Conservation (phyloP, 2,329 filamentous ascomycete species). For the Pseudomassariella vexata region DNA sequence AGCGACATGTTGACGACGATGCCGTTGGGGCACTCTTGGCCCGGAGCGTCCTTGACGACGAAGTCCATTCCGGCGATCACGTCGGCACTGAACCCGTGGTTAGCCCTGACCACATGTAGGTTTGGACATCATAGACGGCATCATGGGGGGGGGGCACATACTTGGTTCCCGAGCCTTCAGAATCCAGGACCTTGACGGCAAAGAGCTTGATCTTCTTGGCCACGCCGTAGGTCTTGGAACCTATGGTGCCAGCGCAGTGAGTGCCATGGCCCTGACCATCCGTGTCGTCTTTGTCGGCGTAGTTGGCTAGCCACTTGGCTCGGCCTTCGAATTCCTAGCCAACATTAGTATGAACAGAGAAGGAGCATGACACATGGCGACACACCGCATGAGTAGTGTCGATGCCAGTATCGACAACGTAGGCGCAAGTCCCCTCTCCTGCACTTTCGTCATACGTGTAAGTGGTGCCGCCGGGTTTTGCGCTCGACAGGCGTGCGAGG, state of each 20-base stretch:
- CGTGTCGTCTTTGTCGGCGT: constrained; percentile 25
- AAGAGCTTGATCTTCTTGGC: constrained; percentile 35
- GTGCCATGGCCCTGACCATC: constrained; percentile 39
- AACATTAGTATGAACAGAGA: constrained; percentile 8
- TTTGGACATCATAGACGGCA: not conserved
- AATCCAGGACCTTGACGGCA: constrained; percentile 39
- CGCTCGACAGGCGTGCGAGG: constrained; percentile 38
- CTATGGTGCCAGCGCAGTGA: constrained; percentile 39
- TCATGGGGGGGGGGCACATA: constrained; percentile 17
- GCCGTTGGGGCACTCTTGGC: constrained; percentile 30
- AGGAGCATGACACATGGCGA: not conserved
- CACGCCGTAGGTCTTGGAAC: constrained; percentile 37
- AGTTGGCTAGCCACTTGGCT: constrained; percentile 27
- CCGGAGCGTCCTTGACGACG: constrained; percentile 38
- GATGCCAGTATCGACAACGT: constrained; percentile 52
- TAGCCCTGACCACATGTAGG: not conserved
- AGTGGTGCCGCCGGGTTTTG: constrained; percentile 21
- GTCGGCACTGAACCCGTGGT: constrained; percentile 13
- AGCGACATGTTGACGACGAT: constrained; percentile 43
- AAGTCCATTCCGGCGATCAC: constrained; percentile 29
- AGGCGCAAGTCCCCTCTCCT: constrained; percentile 38
- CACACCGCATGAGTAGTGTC: constrained; percentile 32
- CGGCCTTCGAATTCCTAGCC: constrained; percentile 34
- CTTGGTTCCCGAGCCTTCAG: constrained; percentile 19
- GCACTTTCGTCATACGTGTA: constrained; percentile 37